Base-by-base conservation (phyloP, 805 yeast genomes). In the Metschnikowia gelsemii region DNA sequence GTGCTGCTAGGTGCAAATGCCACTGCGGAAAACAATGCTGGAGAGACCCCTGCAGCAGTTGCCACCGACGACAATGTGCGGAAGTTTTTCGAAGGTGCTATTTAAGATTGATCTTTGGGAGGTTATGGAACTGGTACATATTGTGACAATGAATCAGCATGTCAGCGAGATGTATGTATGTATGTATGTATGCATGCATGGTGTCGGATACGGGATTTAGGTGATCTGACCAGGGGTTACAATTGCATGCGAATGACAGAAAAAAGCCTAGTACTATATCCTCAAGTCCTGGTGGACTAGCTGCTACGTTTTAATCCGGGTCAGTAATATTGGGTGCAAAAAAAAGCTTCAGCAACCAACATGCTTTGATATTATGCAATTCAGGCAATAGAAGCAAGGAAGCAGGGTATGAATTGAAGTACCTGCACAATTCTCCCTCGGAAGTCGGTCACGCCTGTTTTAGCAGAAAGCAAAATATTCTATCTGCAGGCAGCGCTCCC, bases 1-100 rank as follows among this genome's bases (percentile, higher is more conserved):
- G 79, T 82, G 2, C 70, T 73, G 38, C 66, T 73, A 4, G 91
- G 91, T 0, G 96, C 96, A 0, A 88, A 85, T 50, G 59, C 69
- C 8, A 61, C 55, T 16, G 42, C 68, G 11, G 64, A 63, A 36
- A 79, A 75, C 49, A 46, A 54, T 2, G 84, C 80, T 9, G 87
- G 82, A 2, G 64, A 75, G 42, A 72, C 54, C 4, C 58, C 73
- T 7, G 47, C 45, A n/a, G 61, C 62, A 39, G 71, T 66, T 19
- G 58, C 66, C 18, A 70, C 58, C 13, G 68, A 62, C 41, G 66
- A 59, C 8, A 59, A 57, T 35, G 69, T 67, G 13, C 59, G 55
- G 32, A 32, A 17, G 34, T 46, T 35, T 26, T 46, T 42, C 24
- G 40, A 43, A 19, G 32, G 13, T 17, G 32, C 30, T 3, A 32